Conservation (phyloP, 805 yeast species). For the Saccharomyces eubayanus region DNA sequence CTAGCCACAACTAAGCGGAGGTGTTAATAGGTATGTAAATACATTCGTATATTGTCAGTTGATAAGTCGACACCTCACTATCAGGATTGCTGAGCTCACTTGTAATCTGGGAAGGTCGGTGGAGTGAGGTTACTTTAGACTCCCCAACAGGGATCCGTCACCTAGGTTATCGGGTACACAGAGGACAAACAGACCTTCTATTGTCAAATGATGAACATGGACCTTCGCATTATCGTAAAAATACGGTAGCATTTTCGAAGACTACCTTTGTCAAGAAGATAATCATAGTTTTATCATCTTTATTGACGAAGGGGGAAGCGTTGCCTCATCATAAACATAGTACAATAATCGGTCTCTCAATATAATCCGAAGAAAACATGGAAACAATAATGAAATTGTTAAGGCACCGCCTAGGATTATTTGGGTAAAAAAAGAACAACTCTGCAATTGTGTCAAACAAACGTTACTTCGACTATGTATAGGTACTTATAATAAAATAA, state of each 20-base stretch:
- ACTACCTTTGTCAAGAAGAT: not conserved
- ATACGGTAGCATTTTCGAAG: not conserved
- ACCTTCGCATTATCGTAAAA: slow-evolving; percentile 1
- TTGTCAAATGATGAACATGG: slow-evolving; percentile 3
- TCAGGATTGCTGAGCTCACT: slow-evolving; percentile 6
- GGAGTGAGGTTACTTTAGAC: slow-evolving; percentile 9
- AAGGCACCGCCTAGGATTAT: no score
- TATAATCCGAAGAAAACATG: no score
- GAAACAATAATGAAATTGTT: no score
- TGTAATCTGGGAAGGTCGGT: slow-evolving; percentile 3
- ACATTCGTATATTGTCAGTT: not conserved
- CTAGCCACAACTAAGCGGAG: not conserved
- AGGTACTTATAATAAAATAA: not conserved
- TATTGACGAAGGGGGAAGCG: no score
- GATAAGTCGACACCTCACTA: not conserved
- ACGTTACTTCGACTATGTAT: not conserved
- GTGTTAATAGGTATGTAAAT: not conserved
- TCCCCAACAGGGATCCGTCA: slow-evolving; percentile 7
- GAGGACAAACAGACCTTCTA: not conserved
- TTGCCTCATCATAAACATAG: no score
- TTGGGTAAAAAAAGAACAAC: not conserved
- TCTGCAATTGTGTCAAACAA: not conserved
- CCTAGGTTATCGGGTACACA: slow-evolving; percentile 3
- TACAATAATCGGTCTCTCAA: no score
- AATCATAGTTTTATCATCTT: no score